Evolutionary conservation across 352 stramenopile species (phyloP).

Genomic region (Phytophthora sp.): DNA sequence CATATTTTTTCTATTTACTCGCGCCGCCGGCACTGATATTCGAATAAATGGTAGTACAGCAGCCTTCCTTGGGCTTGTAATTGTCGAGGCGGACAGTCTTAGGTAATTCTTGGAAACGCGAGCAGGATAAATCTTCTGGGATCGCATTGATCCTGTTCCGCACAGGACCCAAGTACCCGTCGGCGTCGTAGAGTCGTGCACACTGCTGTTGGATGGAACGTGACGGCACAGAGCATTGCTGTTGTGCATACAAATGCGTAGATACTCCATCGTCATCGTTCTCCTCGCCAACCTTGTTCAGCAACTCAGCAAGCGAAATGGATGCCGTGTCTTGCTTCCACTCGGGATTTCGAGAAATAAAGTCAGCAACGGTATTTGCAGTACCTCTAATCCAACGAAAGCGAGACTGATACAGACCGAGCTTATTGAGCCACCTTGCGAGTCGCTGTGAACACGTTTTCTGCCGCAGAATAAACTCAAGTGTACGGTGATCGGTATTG

Average conservation of each 20-base stretch:
- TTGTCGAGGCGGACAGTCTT: too few species aligned
- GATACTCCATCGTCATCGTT: neutral
- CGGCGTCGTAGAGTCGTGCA: neutral
- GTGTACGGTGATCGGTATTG: neutral
- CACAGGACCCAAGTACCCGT: neutral
- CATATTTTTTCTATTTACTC: too few species aligned
- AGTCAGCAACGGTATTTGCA: neutral
- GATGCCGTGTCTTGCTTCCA: neutral
- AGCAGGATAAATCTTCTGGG: too few species aligned
- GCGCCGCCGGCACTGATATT: too few species aligned
- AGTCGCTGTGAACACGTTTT: neutral
- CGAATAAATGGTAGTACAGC: too few species aligned
- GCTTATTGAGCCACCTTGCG: slow-evolving; percentile 1
- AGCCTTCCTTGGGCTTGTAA: too few species aligned
- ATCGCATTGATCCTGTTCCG: too few species aligned
- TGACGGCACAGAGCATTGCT: too few species aligned
- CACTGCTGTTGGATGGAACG: neutral
- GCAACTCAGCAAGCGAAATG: neutral
- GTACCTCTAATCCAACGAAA: neutral
- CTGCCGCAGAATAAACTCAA: neutral
- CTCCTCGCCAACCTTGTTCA: neutral
- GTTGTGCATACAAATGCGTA: neutral
- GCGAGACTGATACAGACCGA: neutral
- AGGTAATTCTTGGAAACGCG: too few species aligned
- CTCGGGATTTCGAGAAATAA: neutral